Base-by-base conservation (phyloP, 106 monocot species). In the Dioscorea alata region DNA sequence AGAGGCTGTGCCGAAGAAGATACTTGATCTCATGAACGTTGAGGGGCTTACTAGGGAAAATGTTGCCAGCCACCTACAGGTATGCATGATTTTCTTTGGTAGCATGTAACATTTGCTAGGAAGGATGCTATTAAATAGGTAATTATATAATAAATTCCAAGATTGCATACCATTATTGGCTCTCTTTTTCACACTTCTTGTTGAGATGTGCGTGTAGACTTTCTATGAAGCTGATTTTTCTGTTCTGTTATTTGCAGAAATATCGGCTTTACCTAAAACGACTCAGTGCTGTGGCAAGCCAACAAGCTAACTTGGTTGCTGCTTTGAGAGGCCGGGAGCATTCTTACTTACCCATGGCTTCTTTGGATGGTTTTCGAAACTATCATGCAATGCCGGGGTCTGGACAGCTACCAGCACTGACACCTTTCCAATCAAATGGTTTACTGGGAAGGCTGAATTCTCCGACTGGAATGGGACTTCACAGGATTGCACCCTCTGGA, bases 41-140 rank as follows among this genome's bases (percentile, higher is more conserved):
- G 84, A 87, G 1, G 78, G 74, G 71, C 91, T 91, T 24, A 88
- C 91, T 4, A 79, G 87, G 65, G 91, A 91, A 73, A 91, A 91
- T 77, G 91, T 91, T 62, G 91, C 91, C 19, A 91, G 91, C 60
- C 91, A 91, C 75, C 72, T 91, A 59, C 91, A 91, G 82, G 91
- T 59, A 82, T 75, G 64, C 32, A 4, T 42, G 62, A 12, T 42
- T 18, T 66, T 3, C 20, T 31, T 57, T 6, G 5, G 42, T 42
- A 42, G 10, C 42, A 3, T 42, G 28, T 42, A 42, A 42, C 10
- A 10, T 42, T 42, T 2, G 42, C 42, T 10, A 42, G 10, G 42
- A 28, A 1, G 28, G 3, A 28, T 28, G 28, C 28, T 28, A 28
- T 28, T 42, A 1, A 42, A 10, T 42, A 42, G 42, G 2, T 8